phyloP scores from a whole-genome alignment of 805 yeast species.

The Wickerhamiella dianesei region DNA sequence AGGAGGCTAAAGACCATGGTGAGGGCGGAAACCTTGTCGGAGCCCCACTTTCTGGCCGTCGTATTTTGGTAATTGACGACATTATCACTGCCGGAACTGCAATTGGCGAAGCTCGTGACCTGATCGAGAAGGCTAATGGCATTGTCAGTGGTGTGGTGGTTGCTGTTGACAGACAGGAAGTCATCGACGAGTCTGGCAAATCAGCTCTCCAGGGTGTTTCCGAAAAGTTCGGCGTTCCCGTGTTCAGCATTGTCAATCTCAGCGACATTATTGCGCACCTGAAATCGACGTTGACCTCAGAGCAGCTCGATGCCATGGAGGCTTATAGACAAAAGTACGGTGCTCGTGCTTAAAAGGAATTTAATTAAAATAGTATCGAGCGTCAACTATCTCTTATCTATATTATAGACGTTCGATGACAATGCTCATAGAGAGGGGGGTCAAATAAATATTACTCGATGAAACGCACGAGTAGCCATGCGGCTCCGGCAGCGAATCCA shows the following conservation, averaged over 20 bases:
- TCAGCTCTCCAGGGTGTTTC: slow-evolving; percentile 78
- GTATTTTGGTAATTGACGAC: slow-evolving; percentile 80
- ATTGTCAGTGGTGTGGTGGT: slow-evolving; percentile 70
- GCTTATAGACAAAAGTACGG: slow-evolving; percentile 23
- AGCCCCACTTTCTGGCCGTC: slow-evolving; percentile 52
- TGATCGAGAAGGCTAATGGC: slow-evolving; percentile 60
- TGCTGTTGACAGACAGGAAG: slow-evolving; percentile 90
- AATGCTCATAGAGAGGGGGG: no score
- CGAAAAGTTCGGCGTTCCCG: slow-evolving; percentile 64
- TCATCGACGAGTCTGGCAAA: slow-evolving; percentile 48
- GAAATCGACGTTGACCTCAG: slow-evolving; percentile 21
- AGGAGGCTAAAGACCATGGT: slow-evolving; percentile 82
- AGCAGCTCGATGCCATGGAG: slow-evolving; percentile 20
- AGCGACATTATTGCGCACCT: slow-evolving; percentile 58
- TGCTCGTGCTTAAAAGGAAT: slow-evolving; percentile 6
- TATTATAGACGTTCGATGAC: not conserved
- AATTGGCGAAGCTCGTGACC: slow-evolving; percentile 79
- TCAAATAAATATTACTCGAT: slow-evolving; percentile 36
- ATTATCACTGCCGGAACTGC: slow-evolving; percentile 99
- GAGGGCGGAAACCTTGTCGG: slow-evolving; percentile 97
- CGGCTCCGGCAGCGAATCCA: slow-evolving; percentile 94
- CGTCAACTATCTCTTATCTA: not conserved
- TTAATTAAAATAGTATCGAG: not conserved
- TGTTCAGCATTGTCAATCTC: slow-evolving; percentile 63
- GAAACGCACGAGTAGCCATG: slow-evolving; percentile 78